Base-by-base conservation (phyloP, 257 asterid species). In the Solanum dulcamara region DNA sequence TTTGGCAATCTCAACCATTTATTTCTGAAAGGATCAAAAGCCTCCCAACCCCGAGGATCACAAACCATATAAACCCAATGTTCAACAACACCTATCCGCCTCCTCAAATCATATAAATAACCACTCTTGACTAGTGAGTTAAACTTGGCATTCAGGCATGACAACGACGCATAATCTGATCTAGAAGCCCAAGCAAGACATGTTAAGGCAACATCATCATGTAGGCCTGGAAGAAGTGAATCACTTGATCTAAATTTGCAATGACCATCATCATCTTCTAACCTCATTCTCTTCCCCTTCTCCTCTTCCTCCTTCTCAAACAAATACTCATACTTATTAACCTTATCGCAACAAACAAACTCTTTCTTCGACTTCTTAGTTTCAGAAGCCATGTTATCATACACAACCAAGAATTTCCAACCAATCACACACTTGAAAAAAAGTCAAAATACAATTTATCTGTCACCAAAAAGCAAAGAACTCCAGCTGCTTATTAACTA, bases 21-120 rank as follows among this genome's bases (percentile, higher is more conserved):
- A 22, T 94, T 87, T 60, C 92, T 87, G 64, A 90, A 91, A 50
- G 96, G 98, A 87, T 95, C 96, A 44, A 95, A 95, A 1, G 97
- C 98, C 89, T 95, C 98, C 98, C 98, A 95, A 59, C 94, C 98
- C 90, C 97, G 90, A 1, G 97, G 98, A 86, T 95, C 98, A 90
- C 97, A 93, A 38, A 95, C 97, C 95, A 95, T 92, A 81, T 95
- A 95, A 70, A 94, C 97, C 98, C 98, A 94, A 84, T 94, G 98
- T 92, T 95, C 97, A 74, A 91, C 89, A 66, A 91, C 80, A 51
- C 91, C 87, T 86, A 93, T 83, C 86, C 90, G 97, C 89, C 96
- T 94, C 50, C 98, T 87, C 84, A 94, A 83, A 88, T 92, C 98
- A 80, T 95, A 95, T 67, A 95, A 88, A 86, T 89, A 91, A 30